A percentile compares a stretch with the other conserved stretches of the same genome.
These are phyloP conservation scores for Corchorus capsularis DNA, from an alignment of 345 rosid genomes.

Conservation along the genomic window DNA sequence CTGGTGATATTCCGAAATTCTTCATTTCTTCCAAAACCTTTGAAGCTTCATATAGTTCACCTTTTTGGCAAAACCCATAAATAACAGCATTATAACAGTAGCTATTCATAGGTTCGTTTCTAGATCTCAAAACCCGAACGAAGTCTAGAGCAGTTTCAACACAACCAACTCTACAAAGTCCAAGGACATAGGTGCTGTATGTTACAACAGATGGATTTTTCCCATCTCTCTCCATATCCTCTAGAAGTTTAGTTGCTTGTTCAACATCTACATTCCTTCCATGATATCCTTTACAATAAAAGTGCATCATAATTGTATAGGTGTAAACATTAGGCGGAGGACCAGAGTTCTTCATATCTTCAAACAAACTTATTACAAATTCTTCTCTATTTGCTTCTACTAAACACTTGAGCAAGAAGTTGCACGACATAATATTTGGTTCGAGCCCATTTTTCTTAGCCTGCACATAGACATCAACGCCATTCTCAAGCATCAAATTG, in stretches of 20 bases:
- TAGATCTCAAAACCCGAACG: conserved; percentile 29
- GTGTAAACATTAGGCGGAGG: conserved; percentile 52
- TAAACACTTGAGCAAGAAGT: conserved; percentile 61
- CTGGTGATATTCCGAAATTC: conserved; percentile 36
- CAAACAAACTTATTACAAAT: conserved; percentile 32
- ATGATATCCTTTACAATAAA: conserved; percentile 38
- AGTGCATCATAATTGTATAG: conserved; percentile 50
- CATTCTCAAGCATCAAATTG: conserved; percentile 46
- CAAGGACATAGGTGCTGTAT: conserved; percentile 41
- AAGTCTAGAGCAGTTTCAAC: conserved; percentile 36
- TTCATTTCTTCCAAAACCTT: conserved; percentile 53
- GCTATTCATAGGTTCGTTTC: conserved; percentile 34
- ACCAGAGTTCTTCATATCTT: conserved; percentile 46
- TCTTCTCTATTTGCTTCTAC: conserved; percentile 37
- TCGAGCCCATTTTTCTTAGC: conserved; percentile 34
- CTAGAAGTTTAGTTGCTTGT: conserved; percentile 36
- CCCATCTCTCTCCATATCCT: conserved; percentile 47
- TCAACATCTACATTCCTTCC: conserved; percentile 25
- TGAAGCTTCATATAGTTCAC: conserved; percentile 38
- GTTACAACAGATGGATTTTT: conserved; percentile 41
- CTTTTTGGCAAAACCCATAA: conserved; percentile 49
- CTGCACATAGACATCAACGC: conserved; percentile 33
- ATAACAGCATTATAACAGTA: conserved; percentile 60
- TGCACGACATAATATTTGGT: conserved; percentile 43
- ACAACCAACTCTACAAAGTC: conserved; percentile 48